Base-by-base conservation (phyloP, 192 early-diverging fungal species). In the Backusella sp. region DNA sequence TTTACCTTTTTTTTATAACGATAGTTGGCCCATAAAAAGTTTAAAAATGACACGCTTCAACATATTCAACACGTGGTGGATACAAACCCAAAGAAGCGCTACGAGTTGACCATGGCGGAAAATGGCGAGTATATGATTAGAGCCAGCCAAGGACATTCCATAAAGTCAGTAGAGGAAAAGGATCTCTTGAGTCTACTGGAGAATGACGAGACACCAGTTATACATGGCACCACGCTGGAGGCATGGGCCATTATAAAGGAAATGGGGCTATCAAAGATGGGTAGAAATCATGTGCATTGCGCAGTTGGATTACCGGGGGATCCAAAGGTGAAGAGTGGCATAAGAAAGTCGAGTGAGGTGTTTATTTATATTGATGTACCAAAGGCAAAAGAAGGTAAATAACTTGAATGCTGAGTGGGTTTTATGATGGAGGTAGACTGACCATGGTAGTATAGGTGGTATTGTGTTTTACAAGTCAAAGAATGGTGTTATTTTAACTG, bases 271-370 rank as follows among this genome's bases (percentile, higher is more conserved):
- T 89, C 82, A 6, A 83, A 76, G 37, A 98, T 98, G 96, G 68
- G 53, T 35, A 88, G 97, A 49, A 95, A 93, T 36, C 96, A 98
- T 83, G 96, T 98, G 68, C 97, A 98, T 75, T 93, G 94, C 82
- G 94, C 96, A 1, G 69, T 84, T 4, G 95, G 94, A 0, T 78
- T 87, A 70, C 88, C 81, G 4, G 91, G 90, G 3, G 92, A 93
- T 35, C 49, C 79, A 19, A 86, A 81, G 14, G 94, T 96, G 17
- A 91, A 90, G 68, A 81, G 78, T 77, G 71, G 76, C 65, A 96
- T 98, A 92, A 81, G 96, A 19, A 70, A 41, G 12, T 79, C 82
- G 9, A 89, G 90, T 46, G 79, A 93, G 68, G 84, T 94, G 0
- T 90, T 92, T 68, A 96, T 98, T 46, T 92, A 95, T 68, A 90